phyloP scores from a whole-genome alignment of 164 flowering plant species.

The Stephania cephalantha region DNA sequence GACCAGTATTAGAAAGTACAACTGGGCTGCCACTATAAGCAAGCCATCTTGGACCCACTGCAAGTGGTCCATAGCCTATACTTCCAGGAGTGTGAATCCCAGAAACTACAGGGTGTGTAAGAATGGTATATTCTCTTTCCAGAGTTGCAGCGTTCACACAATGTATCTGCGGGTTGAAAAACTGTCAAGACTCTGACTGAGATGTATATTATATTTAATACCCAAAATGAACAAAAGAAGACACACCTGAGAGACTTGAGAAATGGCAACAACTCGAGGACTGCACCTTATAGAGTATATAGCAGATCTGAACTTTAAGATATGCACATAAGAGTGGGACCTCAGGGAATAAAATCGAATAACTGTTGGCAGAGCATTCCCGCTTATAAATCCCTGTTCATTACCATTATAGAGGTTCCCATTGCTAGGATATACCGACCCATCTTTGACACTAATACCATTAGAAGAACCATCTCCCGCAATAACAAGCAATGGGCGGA shows the following conservation, averaged over 20 bases:
- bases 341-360: slow-evolving; percentile 63
- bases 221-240: not conserved
- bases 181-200: not conserved
- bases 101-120: slow-evolving; percentile 48
- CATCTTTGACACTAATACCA: slow-evolving; percentile 29
- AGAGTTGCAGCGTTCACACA: slow-evolving; percentile 61
- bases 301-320: slow-evolving; percentile 59
- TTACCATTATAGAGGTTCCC: slow-evolving; percentile 23
- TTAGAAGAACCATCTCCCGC: slow-evolving; percentile 48
- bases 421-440: slow-evolving; percentile 22
- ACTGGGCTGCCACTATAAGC: slow-evolving; percentile 52
- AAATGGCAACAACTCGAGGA: slow-evolving; percentile 56
- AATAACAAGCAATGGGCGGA: slow-evolving; percentile 53
- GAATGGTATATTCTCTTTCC: slow-evolving; percentile 48
- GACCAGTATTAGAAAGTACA: slow-evolving; percentile 33
- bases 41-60: slow-evolving; percentile 66
- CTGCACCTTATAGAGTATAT: slow-evolving; percentile 69
- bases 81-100: slow-evolving; percentile 34
- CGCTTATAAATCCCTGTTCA: slow-evolving; percentile 24
- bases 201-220: not conserved
- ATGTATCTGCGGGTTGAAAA: slow-evolving; percentile 43
- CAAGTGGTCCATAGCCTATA: slow-evolving; percentile 63
- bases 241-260: slow-evolving; percentile 63
- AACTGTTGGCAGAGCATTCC: slow-evolving; percentile 28
- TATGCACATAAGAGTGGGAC: slow-evolving; percentile 64